Evolutionary conservation across 805 yeast species (phyloP), one percentile per base, ranked within the genome.

Genomic region (Metschnikowia chrysomelidarum): DNA sequence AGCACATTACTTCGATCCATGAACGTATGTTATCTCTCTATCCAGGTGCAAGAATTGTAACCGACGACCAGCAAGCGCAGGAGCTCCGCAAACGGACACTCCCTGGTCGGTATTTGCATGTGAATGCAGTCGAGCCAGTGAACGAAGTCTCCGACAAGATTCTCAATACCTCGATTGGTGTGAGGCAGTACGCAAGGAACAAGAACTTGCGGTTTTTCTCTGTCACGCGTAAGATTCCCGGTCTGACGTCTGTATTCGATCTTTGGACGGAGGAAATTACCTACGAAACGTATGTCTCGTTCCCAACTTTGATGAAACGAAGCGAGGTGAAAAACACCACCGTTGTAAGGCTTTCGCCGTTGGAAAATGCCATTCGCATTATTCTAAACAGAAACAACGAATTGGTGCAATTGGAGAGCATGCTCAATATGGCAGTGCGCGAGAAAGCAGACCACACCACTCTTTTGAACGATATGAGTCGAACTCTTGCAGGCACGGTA

Each of bases 261-360:
- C 64, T 87, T 49, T 87, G 95, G 95, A 87, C 89, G 13, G 95
- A 87, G 53, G 95, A 87, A 60, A 75, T 83, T 7, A 80, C 85
- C 1, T 87, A 78, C 63, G 86, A 79, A 44, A 84, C 95, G 0
- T 65, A 57, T 30, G 72, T 82, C 36, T 73, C 87, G 6, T 87
- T 87, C 79, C 96, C 96, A 17, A 82, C 95, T 0, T 71, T 87
- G 57, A 83, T 87, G 84, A 84, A 87, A 54, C 71, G 95, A 59
- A 76, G 88, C 47, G 93, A 84, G 53, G 75, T 87, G 46, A 73
- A 71, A 42, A 40, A 53, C 3, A 64, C 73, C 7, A 59, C 56
- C 7, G 67, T 69, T 5, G 69, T 71, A 16, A 80, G 74, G 48
- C 60, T 86, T 30, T 83, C 95, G n/a, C 96, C 96, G 10, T 66